Base-by-base conservation (phyloP, 208 protist genomes). In the Porcisia deanei region DNA sequence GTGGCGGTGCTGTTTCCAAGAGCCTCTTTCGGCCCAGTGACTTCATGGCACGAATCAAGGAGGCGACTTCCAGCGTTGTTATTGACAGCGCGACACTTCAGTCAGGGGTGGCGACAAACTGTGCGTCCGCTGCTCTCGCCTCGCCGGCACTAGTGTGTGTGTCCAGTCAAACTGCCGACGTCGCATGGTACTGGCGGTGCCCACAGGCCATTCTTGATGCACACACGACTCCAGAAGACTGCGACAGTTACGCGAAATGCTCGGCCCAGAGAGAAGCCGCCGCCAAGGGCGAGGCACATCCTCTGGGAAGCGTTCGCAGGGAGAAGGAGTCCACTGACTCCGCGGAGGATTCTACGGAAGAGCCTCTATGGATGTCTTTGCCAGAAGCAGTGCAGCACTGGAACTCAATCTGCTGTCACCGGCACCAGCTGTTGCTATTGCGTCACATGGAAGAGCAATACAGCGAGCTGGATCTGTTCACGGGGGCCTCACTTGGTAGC, bases 381-480 rank as follows among this genome's bases (percentile, higher is more conserved):
- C 25, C 73, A 0, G 67, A 68, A 41, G 78, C 78, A 10, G 78
- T 77, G 52, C 37, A 41, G 16, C 53, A 60, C 60, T 82, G 78
- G 78, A 82, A 82, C 20, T 2, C 20, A 2, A 34, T 53, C 18
- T 82, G 78, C 73, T 82, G 78, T 41, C 68, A 47, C 25, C 64
- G 18, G 16, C 88, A 92, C 34, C 76, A 74, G 10, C 57, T 83
- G 4, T 41, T 85, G 57, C 72, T 85, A 6, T 64, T 92, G 59
- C 73, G 79, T 20, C 77, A 79, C 39, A 77, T 68, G 47, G 79
- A 82, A 16, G 83, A 82, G 58, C 71, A 55, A 22, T 88, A 84
- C 66, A 39, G 20, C 14, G 88, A 92, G 75, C 20, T 90, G 20
- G 74, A 89, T 58, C 77, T 92, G 1, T 43, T 73, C 55, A 85